Evolutionary conservation across 768 basidiomycete genomes (phyloP).

Genomic region (Lentinula lateritia): DNA sequence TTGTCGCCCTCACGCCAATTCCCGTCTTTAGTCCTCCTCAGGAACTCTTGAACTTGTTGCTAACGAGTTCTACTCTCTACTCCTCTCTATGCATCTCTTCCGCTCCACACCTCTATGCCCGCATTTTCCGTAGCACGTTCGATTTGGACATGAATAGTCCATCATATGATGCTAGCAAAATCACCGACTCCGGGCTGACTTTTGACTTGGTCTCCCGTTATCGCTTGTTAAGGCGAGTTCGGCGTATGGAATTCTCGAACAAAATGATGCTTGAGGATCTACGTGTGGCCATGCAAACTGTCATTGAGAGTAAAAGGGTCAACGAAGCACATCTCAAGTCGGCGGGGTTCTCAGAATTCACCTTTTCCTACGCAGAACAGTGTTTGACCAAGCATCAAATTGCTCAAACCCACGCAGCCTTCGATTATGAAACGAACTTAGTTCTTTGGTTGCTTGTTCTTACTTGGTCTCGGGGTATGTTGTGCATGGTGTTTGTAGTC

Average conservation of each 20-base stretch:
- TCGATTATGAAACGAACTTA: background rate
- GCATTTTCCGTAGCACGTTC: slow-evolving; percentile 46
- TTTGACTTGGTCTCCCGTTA: slow-evolving; percentile 43
- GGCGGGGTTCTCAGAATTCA: slow-evolving; percentile 34
- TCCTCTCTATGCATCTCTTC: slow-evolving; percentile 32
- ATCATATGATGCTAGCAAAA: slow-evolving; percentile 12
- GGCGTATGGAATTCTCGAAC: slow-evolving; percentile 26
- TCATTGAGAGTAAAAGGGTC: slow-evolving; percentile 48
- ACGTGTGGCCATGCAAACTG: slow-evolving; percentile 55
- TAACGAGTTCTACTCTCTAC: slow-evolving; percentile 40
- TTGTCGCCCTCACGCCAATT: slow-evolving; percentile 27
- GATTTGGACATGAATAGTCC: slow-evolving; percentile 27
- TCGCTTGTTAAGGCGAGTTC: slow-evolving; percentile 42
- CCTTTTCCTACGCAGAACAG: slow-evolving; percentile 22
- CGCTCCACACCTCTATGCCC: slow-evolving; percentile 52
- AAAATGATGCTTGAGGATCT: slow-evolving; percentile 36
- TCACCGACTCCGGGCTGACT: slow-evolving; percentile 39
- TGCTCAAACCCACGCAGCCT: background rate
- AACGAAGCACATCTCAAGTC: slow-evolving; percentile 41
- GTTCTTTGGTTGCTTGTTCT: slow-evolving; percentile 26
- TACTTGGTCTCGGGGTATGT: slow-evolving; percentile 28
- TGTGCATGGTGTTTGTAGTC: background rate
- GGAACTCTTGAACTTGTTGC: slow-evolving; percentile 36
- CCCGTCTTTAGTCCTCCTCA: slow-evolving; percentile 32
- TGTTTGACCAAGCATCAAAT: background rate